These are phyloP conservation scores for Metschnikowia orientalis DNA, from an alignment of 805 yeast genomes.

Conservation along the genomic window DNA sequence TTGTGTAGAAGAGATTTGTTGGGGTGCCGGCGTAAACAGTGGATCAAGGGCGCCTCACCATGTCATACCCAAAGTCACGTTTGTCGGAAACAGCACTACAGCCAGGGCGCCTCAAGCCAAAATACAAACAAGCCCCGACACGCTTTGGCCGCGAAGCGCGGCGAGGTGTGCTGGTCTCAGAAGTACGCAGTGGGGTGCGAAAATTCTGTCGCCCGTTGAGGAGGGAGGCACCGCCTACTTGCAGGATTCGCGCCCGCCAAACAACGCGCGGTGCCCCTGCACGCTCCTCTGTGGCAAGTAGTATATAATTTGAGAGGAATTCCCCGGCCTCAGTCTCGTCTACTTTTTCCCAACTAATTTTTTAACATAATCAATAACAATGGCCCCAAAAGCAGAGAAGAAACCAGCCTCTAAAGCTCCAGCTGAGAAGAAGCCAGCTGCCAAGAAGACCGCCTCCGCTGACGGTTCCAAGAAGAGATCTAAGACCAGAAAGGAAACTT, in stretches of 20 bases:
- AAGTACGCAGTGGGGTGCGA: conserved; percentile 14
- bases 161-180: conserved; percentile 15
- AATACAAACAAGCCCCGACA: too few relatives aligned
- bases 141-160: too few relatives aligned
- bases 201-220: conserved; percentile 8
- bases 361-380: conserved; percentile 16
- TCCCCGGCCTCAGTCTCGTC: conserved; percentile 9
- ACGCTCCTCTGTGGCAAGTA: conserved; percentile 17
- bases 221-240: conserved; percentile 7
- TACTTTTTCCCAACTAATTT: conserved; percentile 17
- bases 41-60: too few relatives aligned
- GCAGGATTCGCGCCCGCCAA: conserved; percentile 15
- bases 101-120: too few relatives aligned
- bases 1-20: too few relatives aligned
- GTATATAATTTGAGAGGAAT: conserved; percentile 19
- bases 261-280: conserved; percentile 19
- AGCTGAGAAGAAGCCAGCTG: conserved; percentile 39
- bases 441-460: conserved; percentile 32
- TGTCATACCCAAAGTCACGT: too few relatives aligned
- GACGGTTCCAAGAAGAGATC: conserved; percentile 32
- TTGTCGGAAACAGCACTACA: too few relatives aligned
- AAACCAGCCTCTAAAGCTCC: conserved; percentile 39
- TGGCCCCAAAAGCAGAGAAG: conserved; percentile 39
- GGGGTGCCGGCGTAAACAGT: too few relatives aligned
- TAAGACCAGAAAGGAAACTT: conserved; percentile 37